phyloP scores from a whole-genome alignment of 2,329 filamentous ascomycete species.

The Botrytis squamosa region DNA sequence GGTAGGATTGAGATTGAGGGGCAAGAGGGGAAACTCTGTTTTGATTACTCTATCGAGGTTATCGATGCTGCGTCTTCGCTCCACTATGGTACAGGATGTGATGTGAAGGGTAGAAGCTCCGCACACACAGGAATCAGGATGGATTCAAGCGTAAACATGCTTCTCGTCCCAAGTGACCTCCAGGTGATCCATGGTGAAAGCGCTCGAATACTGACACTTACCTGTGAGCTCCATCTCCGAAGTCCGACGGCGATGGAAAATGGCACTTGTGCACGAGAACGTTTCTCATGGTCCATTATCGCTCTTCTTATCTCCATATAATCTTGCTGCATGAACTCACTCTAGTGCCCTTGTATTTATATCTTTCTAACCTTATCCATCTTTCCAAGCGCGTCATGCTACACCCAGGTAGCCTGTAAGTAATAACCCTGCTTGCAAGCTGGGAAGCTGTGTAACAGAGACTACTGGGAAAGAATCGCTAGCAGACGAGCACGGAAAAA shows the following conservation, averaged over 20 bases:
- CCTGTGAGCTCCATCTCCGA: background rate
- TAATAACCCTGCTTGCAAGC: background rate
- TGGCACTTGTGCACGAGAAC: background rate
- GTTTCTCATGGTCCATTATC: constrained; percentile 11
- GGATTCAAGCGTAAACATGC: background rate
- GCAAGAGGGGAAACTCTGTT: background rate
- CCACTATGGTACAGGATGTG: background rate
- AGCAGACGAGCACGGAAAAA: background rate
- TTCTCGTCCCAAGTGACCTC: background rate
- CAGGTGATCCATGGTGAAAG: background rate
- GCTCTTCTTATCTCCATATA: constrained; percentile 9
- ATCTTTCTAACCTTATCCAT: background rate
- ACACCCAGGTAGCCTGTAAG: background rate
- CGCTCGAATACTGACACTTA: background rate
- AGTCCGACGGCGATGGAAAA: background rate
- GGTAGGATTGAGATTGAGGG: constrained; percentile 15
- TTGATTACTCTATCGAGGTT: background rate
- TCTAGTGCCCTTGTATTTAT: background rate
- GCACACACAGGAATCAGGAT: background rate
- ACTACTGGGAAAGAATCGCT: background rate
- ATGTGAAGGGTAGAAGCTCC: background rate
- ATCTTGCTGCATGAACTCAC: background rate
- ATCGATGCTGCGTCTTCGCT: background rate
- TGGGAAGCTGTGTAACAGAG: background rate
- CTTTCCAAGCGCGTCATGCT: constrained; percentile 4